Conservation (phyloP, 179 eudicot species). For the Spinacia oleracea region DNA sequence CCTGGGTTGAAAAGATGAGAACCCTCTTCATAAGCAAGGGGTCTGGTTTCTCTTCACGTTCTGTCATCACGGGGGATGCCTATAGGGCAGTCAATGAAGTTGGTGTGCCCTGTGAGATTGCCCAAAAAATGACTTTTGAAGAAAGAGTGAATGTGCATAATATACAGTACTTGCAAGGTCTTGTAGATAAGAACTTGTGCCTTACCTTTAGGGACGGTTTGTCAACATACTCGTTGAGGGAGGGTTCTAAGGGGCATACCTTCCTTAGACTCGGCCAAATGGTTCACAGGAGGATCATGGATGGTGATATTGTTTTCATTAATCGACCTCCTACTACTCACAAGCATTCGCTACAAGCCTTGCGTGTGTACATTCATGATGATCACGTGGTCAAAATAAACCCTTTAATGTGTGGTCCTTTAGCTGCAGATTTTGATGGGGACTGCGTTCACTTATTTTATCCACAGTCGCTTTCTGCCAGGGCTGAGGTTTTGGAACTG, state of each 20-base stretch:
- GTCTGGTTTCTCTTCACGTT: slow-evolving; percentile 92
- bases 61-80: slow-evolving; percentile 93
- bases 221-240: slow-evolving; percentile 74
- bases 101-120: slow-evolving; percentile 89
- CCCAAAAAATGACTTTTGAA: slow-evolving; percentile 87
- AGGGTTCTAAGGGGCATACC: slow-evolving; percentile 97
- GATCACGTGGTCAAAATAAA: slow-evolving; percentile 89
- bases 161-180: slow-evolving; percentile 61
- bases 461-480: slow-evolving; percentile 90
- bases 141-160: slow-evolving; percentile 84
- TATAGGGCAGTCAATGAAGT: slow-evolving; percentile 81
- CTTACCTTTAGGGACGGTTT: slow-evolving; percentile 74
- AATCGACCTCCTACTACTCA: slow-evolving; percentile 98
- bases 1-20: slow-evolving; percentile 96
- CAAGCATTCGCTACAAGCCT: slow-evolving; percentile 87
- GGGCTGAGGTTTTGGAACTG: slow-evolving; percentile 92
- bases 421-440: slow-evolving; percentile 95
- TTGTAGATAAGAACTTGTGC: slow-evolving; percentile 86
- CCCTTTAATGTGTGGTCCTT: slow-evolving; percentile 90
- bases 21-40: slow-evolving; percentile 94
- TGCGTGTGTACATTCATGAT: slow-evolving; percentile 78
- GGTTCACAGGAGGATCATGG: slow-evolving; percentile 83
- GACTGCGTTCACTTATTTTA: slow-evolving; percentile 92
- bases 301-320: slow-evolving; percentile 90
- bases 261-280: slow-evolving; percentile 82